Conservation (phyloP, 179 eudicot species). For the Silene vulgaris region DNA sequence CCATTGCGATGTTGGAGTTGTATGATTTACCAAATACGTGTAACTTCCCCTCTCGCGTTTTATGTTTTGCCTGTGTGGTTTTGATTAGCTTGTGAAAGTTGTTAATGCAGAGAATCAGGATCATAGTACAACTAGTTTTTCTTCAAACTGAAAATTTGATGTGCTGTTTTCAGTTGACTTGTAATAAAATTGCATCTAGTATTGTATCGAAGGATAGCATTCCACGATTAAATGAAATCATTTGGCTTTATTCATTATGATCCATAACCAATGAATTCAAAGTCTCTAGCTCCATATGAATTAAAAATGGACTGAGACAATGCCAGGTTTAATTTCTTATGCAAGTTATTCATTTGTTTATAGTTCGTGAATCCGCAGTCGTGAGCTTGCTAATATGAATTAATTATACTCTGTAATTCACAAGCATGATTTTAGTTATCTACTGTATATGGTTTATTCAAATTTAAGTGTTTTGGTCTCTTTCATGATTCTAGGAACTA, state of each 20-base stretch:
- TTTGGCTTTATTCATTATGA: background rate
- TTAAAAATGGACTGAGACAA: too few relatives aligned
- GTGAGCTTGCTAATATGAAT: background rate
- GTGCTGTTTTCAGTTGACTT: background rate
- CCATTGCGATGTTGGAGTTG: background rate
- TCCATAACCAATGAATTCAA: background rate
- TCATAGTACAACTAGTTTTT: background rate
- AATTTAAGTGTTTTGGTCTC: background rate
- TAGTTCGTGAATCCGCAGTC: background rate
- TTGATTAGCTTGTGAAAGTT: background rate
- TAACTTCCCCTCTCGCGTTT: background rate
- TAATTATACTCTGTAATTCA: background rate
- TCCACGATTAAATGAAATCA: background rate
- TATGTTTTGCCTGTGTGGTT: background rate
- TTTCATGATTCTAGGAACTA: constrained; percentile 48
- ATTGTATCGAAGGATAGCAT: too few relatives aligned
- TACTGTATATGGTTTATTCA: background rate
- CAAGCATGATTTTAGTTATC: background rate
- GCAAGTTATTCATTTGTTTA: background rate
- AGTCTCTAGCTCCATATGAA: background rate
- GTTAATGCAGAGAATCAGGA: background rate
- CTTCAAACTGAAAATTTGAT: background rate
- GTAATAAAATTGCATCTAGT: background rate
- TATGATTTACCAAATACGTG: background rate
- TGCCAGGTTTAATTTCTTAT: background rate